phyloP scores from a whole-genome alignment of 1,284 basidiomycete species.

The Ganoderma boninense region DNA sequence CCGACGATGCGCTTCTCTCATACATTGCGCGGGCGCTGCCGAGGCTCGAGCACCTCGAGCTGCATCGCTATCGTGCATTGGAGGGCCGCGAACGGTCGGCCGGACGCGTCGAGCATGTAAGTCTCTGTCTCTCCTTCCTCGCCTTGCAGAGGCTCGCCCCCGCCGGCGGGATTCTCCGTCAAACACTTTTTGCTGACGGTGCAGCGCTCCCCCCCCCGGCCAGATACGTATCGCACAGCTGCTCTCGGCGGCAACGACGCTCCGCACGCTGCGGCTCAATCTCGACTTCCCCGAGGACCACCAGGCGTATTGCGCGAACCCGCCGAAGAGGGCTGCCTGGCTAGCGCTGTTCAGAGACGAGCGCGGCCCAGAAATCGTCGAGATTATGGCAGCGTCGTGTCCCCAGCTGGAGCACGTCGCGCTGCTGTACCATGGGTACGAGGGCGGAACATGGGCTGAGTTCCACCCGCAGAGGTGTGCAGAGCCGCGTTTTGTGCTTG shows the following conservation, averaged over 20 bases:
- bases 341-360: neutral
- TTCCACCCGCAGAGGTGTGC: neutral
- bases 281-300: neutral
- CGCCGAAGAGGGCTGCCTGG: neutral
- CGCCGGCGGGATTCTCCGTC: too few species aligned
- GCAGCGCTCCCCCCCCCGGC: too few species aligned
- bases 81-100: neutral
- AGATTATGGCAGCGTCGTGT: neutral
- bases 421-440: neutral
- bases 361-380: neutral
- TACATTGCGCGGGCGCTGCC: too few species aligned
- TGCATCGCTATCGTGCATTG: too few species aligned
- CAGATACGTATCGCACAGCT: constrained; percentile 7
- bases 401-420: neutral
- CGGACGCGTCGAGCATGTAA: constrained; percentile 7
- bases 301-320: neutral
- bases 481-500: neutral
- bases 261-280: neutral
- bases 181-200: too few species aligned
- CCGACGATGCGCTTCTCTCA: too few species aligned
- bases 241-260: neutral
- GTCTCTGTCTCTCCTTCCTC: neutral
- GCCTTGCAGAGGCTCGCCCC: neutral
- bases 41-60: too few species aligned
- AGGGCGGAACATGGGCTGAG: neutral